Conservation (phyloP, 768 basidiomycete genomes). For the Krasilnikovozyma curviuscula region DNA sequence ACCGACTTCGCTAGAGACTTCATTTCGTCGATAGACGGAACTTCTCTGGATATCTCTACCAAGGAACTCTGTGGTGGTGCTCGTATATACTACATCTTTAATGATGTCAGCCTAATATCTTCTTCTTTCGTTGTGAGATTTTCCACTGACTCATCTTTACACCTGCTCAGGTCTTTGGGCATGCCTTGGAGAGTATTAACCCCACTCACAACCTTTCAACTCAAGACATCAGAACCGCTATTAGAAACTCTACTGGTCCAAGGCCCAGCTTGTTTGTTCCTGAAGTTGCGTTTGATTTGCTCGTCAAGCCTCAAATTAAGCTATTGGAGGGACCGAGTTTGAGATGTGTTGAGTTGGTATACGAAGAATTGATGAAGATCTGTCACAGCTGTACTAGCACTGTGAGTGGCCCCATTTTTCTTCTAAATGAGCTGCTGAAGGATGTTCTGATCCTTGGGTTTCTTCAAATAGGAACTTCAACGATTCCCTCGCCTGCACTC, state of each 20-base stretch:
- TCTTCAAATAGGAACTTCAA: constrained; percentile 57
- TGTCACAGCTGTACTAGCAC: constrained; percentile 92
- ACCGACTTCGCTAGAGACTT: constrained; percentile 97
- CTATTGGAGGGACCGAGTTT: constrained; percentile 81
- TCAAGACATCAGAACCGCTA: constrained; percentile 91
- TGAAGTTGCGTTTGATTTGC: constrained; percentile 84
- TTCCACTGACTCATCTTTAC: too few relatives aligned
- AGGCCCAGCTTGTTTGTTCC: constrained; percentile 91
- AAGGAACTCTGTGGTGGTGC: constrained; percentile 97
- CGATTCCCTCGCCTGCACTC: constrained; percentile 85
- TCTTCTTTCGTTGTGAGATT: too few relatives aligned
- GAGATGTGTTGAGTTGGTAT: constrained; percentile 91
- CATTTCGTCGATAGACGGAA: constrained; percentile 89
- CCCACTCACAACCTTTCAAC: constrained; percentile 77
- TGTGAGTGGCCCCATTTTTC: constrained; percentile 32
- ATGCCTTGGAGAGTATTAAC: constrained; percentile 73
- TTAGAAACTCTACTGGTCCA: constrained; percentile 93
- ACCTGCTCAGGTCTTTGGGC: too few relatives aligned
- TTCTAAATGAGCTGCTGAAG: too few relatives aligned
- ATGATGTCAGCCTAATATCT: too few relatives aligned
- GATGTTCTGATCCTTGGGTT: neutral
- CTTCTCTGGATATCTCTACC: constrained; percentile 84
- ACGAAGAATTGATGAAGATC: constrained; percentile 97
- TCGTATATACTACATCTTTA: constrained; percentile 98
- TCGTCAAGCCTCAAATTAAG: constrained; percentile 97